These are phyloP conservation scores for Psilocybe tampanensis DNA, from an alignment of 768 basidiomycete genomes.

Conservation along the genomic window DNA sequence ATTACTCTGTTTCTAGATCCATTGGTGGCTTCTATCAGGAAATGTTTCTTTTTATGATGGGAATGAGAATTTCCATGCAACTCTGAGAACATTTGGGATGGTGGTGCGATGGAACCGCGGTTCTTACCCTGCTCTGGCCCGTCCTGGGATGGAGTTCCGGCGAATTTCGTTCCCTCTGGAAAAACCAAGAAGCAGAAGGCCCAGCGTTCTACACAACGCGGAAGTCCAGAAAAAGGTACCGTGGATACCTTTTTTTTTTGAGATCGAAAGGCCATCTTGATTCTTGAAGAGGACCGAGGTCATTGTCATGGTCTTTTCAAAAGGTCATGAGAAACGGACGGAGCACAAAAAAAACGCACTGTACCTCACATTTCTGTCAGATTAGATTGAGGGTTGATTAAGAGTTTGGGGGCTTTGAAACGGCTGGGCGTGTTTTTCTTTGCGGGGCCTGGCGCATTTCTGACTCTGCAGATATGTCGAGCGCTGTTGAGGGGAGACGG, in stretches of 20 bases:
- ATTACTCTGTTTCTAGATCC: background rate
- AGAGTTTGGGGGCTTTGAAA: background rate
- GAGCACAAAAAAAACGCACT: background rate
- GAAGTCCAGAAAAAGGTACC: background rate
- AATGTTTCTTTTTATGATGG: background rate
- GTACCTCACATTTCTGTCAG: background rate
- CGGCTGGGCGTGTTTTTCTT: background rate
- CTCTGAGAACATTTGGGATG: background rate
- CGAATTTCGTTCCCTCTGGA: background rate
- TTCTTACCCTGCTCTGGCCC: background rate
- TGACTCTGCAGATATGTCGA: background rate
- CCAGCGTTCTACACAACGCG: background rate
- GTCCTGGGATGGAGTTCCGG: background rate
- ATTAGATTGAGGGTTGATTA: background rate
- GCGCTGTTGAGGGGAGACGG: background rate
- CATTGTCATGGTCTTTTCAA: background rate
- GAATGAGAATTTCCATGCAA: background rate
- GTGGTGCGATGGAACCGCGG: background rate
- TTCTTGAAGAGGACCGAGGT: constrained; percentile 1
- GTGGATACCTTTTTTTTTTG: too few species aligned
- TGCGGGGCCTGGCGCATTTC: background rate
- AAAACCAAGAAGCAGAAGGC: background rate
- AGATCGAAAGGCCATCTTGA: too few species aligned
- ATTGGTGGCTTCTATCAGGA: background rate
- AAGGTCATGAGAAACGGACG: background rate